Conservation (phyloP, 2,329 filamentous ascomycete species). For the Lanzia echinophila region DNA sequence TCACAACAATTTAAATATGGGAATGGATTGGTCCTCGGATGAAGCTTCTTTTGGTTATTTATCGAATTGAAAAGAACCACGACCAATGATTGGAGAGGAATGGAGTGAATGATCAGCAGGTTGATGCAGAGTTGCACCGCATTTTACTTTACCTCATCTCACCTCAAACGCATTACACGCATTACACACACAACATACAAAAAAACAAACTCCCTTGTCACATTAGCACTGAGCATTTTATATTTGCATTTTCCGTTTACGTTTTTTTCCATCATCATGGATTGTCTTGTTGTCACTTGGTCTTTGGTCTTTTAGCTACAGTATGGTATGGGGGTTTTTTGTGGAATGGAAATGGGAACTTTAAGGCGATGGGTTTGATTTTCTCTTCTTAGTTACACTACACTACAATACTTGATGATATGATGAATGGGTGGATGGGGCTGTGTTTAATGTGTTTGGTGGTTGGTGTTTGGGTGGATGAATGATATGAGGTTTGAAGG, state of each 20-base stretch:
- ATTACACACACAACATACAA: too few species aligned
- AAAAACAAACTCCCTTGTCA: too few species aligned
- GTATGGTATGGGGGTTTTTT: too few species aligned
- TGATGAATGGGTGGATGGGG: background rate
- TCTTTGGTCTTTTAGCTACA: too few species aligned
- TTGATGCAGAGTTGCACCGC: background rate
- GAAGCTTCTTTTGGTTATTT: constrained; percentile 1
- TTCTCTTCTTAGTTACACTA: too few species aligned
- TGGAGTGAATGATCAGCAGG: background rate
- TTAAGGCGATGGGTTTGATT: too few species aligned
- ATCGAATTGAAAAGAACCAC: background rate
- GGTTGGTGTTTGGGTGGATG: background rate
- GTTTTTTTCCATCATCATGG: background rate
- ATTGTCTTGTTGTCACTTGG: background rate
- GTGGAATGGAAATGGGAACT: too few species aligned
- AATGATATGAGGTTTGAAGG: background rate
- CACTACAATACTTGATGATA: too few species aligned
- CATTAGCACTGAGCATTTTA: too few species aligned
- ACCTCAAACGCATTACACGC: too few species aligned
- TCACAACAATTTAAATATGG: constrained; percentile 7
- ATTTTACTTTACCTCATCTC: too few species aligned
- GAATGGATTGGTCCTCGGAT: constrained; percentile 11
- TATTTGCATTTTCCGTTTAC: too few species aligned
- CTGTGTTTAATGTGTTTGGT: background rate
- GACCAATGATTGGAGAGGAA: background rate